phyloP scores from a whole-genome alignment of 2,329 filamentous ascomycete species.

The Plectosphaerella plurivora region DNA sequence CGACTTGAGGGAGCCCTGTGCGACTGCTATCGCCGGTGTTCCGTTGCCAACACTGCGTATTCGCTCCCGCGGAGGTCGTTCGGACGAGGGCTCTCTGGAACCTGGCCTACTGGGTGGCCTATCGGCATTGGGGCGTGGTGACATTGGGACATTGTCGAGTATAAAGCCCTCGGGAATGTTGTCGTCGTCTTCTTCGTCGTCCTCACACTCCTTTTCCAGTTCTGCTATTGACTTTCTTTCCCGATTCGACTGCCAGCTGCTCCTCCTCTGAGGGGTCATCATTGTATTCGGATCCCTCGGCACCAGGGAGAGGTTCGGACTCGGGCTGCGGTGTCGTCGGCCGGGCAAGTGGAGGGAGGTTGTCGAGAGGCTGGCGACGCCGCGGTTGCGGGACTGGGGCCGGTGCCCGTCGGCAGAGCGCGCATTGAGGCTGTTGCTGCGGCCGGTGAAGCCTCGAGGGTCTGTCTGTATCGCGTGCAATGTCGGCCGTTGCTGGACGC shows the following conservation, averaged over 20 bases:
- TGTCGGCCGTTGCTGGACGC: slow-evolving; percentile 27
- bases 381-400: slow-evolving; percentile 12
- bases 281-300: slow-evolving; percentile 35
- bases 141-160: slow-evolving; percentile 78
- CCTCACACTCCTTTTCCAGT: slow-evolving; percentile 71
- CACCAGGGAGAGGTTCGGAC: slow-evolving; percentile 41
- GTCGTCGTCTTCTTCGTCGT: slow-evolving; percentile 66
- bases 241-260: slow-evolving; percentile 67
- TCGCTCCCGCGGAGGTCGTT: slow-evolving; percentile 45
- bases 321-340: slow-evolving; percentile 45
- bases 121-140: slow-evolving; percentile 60
- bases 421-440: slow-evolving; percentile 42
- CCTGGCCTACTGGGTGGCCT: slow-evolving; percentile 48
- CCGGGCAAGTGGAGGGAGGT: slow-evolving; percentile 28
- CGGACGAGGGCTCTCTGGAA: slow-evolving; percentile 51
- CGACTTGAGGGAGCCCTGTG: slow-evolving; percentile 56
- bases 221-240: slow-evolving; percentile 65
- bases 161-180: slow-evolving; percentile 75
- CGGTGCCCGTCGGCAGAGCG: slow-evolving; percentile 21
- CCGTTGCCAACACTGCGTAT: slow-evolving; percentile 58
- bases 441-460: slow-evolving; percentile 41
- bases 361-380: slow-evolving; percentile 31
- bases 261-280: slow-evolving; percentile 40
- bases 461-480: slow-evolving; percentile 42
- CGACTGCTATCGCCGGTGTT: slow-evolving; percentile 54